These are phyloP conservation scores for Scheffersomyces lignicola DNA, from an alignment of 1,139 yeast genomes.

Conservation along the genomic window DNA sequence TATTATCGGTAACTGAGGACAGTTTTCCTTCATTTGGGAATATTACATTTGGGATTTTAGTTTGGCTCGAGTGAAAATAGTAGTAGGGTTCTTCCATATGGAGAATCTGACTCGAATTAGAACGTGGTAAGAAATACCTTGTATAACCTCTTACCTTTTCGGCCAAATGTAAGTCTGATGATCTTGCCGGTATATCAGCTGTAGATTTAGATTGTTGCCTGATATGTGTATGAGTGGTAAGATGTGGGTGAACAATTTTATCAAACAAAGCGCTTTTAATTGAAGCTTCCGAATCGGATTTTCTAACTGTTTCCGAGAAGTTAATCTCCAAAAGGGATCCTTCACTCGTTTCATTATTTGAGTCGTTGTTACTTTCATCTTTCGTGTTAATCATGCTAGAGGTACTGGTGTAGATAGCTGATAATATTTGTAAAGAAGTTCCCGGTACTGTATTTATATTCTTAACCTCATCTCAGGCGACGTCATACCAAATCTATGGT, in stretches of 20 bases:
- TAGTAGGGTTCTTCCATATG: constrained; percentile 16
- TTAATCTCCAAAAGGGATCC: constrained; percentile 1
- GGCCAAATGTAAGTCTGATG: constrained; percentile 12
- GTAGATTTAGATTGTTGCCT: too few relatives aligned
- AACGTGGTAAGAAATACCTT: constrained; percentile 14
- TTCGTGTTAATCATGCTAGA: too few relatives aligned
- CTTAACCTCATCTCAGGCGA: too few relatives aligned
- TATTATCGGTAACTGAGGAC: too few relatives aligned
- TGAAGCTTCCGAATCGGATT: too few relatives aligned
- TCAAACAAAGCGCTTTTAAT: constrained; percentile 1
- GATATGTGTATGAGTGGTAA: too few relatives aligned
- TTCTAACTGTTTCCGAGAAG: not conserved
- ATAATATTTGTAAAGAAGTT: too few relatives aligned
- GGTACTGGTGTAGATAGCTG: too few relatives aligned
- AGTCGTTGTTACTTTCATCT: too few relatives aligned
- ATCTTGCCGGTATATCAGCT: not conserved
- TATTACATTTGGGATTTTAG: not conserved
- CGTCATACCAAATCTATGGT: too few relatives aligned
- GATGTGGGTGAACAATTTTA: not conserved
- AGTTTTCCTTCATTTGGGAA: not conserved
- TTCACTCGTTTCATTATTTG: too few relatives aligned
- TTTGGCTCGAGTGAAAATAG: constrained; percentile 9
- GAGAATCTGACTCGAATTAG: constrained; percentile 7
- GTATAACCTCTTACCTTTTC: constrained; percentile 13
- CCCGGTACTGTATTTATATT: too few relatives aligned